phyloP scores from a whole-genome alignment of 768 basidiomycete species.

The Fomitopsis pulvina region DNA sequence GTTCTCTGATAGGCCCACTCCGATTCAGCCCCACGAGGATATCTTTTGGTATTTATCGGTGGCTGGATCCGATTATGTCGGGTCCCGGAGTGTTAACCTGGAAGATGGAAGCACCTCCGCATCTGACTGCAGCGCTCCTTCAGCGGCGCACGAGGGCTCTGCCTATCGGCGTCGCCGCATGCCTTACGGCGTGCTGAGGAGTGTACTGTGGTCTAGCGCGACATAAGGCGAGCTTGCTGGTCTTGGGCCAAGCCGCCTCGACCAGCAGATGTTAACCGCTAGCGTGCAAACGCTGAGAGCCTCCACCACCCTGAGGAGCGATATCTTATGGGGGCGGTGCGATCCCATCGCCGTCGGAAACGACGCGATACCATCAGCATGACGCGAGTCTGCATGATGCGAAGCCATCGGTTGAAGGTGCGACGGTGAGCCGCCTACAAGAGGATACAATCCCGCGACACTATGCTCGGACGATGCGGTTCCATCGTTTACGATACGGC shows the following conservation, averaged over 20 bases:
- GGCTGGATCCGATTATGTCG: constrained; percentile 5
- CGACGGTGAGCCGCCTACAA: too few relatives aligned
- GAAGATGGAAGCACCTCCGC: not conserved
- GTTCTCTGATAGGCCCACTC: not conserved
- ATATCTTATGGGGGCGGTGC: too few relatives aligned
- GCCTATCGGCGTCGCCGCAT: constrained; percentile 1
- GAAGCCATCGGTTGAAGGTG: not conserved
- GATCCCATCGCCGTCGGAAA: too few relatives aligned
- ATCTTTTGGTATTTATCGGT: constrained; percentile 10
- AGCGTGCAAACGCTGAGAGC: not conserved
- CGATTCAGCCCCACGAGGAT: constrained; percentile 7
- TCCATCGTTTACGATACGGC: too few relatives aligned
- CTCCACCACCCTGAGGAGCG: too few relatives aligned
- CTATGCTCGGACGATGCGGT: too few relatives aligned
- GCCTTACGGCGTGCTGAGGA: not conserved
- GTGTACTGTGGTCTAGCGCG: not conserved
- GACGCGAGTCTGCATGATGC: not conserved
- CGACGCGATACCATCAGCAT: not conserved
- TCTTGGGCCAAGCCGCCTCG: not conserved
- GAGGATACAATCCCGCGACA: too few relatives aligned
- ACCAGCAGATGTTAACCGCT: too few relatives aligned
- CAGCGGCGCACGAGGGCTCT: constrained; percentile 1
- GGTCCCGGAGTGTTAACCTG: not conserved
- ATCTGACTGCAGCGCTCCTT: not conserved
- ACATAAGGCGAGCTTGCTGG: not conserved